Evolutionary conservation across 805 yeast species (phyloP).

Genomic region (Candida khao-thaluensis): DNA sequence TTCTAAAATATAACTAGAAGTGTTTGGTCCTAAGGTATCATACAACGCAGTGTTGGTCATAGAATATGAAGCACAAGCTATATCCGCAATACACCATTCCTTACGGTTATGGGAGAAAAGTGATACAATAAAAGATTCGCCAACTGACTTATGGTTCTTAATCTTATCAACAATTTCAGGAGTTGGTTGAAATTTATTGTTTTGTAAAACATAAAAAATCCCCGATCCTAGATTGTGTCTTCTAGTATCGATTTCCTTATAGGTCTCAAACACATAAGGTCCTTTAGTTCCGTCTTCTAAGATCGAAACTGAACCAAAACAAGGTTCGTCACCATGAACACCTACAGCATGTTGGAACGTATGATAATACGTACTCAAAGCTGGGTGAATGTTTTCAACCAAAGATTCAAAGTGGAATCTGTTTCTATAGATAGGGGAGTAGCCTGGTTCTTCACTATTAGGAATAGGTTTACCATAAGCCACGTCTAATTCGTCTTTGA

Average conservation of each 20-base stretch:
- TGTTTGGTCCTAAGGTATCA: slow-evolving; percentile 47
- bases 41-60: slow-evolving; percentile 30
- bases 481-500: slow-evolving; percentile 4
- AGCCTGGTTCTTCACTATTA: slow-evolving; percentile 22
- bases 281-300: slow-evolving; percentile 30
- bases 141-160: slow-evolving; percentile 13
- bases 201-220: slow-evolving; percentile 28
- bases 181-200: slow-evolving; percentile 31
- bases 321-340: slow-evolving; percentile 34
- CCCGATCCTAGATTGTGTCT: slow-evolving; percentile 39
- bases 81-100: slow-evolving; percentile 70
- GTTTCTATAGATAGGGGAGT: slow-evolving; percentile 32
- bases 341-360: slow-evolving; percentile 43
- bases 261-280: slow-evolving; percentile 28
- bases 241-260: slow-evolving; percentile 22
- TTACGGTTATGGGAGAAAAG: slow-evolving; percentile 56
- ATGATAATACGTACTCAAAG: slow-evolving; percentile 44
- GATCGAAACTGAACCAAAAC: slow-evolving; percentile 46
- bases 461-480: slow-evolving; percentile 15
- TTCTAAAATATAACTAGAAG: slow-evolving; percentile 61
- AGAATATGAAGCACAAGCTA: slow-evolving; percentile 60
- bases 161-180: slow-evolving; percentile 24
- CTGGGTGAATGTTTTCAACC: slow-evolving; percentile 42
- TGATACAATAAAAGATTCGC: slow-evolving; percentile 50
- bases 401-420: slow-evolving; percentile 18